Conservation (phyloP, 192 early-diverging fungal genomes). For the Dimargaris verticillata region DNA sequence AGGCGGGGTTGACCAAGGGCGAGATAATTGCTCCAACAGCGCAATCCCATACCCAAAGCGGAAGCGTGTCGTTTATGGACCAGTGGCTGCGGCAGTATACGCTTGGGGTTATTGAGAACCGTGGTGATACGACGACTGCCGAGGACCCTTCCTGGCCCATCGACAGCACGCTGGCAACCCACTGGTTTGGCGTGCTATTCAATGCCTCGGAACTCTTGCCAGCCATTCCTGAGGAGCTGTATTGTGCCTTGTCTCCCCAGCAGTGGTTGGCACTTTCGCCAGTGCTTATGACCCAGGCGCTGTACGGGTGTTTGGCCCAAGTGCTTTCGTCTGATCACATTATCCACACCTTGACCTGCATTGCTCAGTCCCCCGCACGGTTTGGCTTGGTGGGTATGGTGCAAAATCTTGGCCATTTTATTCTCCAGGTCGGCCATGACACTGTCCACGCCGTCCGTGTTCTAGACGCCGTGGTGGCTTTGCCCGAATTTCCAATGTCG, state of each 20-base stretch:
- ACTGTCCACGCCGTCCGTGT: neutral
- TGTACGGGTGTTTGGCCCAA: neutral
- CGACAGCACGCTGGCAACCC: no score
- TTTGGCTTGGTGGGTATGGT: conserved; percentile 4
- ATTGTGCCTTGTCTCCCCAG: neutral
- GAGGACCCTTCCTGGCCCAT: neutral
- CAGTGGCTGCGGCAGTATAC: conserved; percentile 5
- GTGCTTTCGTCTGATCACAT: neutral
- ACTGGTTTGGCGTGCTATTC: neutral
- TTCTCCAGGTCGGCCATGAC: neutral
- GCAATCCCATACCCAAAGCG: neutral
- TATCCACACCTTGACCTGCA: neutral
- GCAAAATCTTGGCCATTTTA: neutral
- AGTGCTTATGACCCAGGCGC: neutral
- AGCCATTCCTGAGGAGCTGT: neutral
- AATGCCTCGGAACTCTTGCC: neutral
- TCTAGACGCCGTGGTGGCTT: neutral
- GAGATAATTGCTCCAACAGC: neutral
- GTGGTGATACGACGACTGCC: neutral
- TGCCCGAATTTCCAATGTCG: neutral
- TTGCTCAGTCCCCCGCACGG: conserved; percentile 1
- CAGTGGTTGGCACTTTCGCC: neutral
- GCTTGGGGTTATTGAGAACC: neutral
- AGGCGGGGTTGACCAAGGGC: neutral
- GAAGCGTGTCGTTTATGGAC: neutral